These are phyloP conservation scores for Beauveria bassiana DNA, from an alignment of 2,329 filamentous ascomycete species.

Conservation along the genomic window DNA sequence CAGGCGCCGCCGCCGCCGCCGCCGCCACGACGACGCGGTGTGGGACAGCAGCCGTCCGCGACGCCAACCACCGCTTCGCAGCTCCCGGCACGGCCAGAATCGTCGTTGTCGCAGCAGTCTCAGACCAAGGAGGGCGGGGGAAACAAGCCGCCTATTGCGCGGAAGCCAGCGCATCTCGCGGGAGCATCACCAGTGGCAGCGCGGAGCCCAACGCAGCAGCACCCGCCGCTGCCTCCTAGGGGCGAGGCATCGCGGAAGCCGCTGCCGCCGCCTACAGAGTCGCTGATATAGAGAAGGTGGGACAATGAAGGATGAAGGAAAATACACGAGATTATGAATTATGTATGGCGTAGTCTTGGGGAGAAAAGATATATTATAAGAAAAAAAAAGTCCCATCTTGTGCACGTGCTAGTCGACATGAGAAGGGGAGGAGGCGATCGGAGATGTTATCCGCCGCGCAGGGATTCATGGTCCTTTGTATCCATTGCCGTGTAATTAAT, in stretches of 20 bases:
- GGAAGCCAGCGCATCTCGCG: conserved; percentile 52
- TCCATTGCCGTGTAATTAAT: too few species aligned
- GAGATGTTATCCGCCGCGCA: too few species aligned
- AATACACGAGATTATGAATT: background rate
- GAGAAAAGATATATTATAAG: background rate
- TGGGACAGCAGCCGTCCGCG: conserved; percentile 16
- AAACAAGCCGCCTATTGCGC: conserved; percentile 46
- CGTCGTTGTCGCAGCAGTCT: conserved; percentile 23
- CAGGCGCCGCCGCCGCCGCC: conserved; percentile 22
- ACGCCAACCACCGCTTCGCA: conserved; percentile 24
- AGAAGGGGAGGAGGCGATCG: too few species aligned
- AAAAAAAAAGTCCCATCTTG: background rate
- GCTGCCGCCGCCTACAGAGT: background rate
- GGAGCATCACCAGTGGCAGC: conserved; percentile 13
- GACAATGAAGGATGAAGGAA: background rate
- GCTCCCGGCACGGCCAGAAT: conserved; percentile 23
- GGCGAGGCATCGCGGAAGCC: background rate
- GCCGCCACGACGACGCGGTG: conserved; percentile 20
- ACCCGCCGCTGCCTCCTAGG: conserved; percentile 1
- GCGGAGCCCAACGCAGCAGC: conserved; percentile 18
- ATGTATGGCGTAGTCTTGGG: background rate
- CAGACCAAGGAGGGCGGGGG: conserved; percentile 17
- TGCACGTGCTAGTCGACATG: background rate
- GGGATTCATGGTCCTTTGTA: too few species aligned
- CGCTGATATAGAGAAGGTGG: background rate